Conservation (phyloP, 2,329 filamentous ascomycete species). For the Ophiostoma himal-ulmi region DNA sequence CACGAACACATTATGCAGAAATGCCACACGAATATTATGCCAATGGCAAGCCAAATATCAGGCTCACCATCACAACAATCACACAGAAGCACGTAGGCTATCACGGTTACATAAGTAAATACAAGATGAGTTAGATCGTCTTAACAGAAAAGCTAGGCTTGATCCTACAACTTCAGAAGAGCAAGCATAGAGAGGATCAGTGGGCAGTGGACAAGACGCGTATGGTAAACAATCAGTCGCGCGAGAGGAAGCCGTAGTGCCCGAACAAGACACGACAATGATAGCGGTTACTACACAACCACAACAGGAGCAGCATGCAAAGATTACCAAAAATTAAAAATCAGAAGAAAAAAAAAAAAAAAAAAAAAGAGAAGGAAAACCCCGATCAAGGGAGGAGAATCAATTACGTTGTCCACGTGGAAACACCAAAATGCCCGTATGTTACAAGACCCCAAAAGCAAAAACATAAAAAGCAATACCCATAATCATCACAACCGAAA, state of each 20-base stretch:
- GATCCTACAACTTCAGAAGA: too few relatives aligned
- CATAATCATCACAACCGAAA: constrained; percentile 31
- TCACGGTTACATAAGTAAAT: too few relatives aligned
- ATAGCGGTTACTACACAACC: background rate
- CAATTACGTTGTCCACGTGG: constrained; percentile 29
- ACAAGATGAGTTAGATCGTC: too few relatives aligned
- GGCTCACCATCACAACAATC: too few relatives aligned
- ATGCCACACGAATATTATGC: too few relatives aligned
- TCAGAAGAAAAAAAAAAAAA: background rate
- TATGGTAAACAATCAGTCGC: background rate
- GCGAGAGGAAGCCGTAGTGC: background rate
- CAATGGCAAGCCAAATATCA: too few relatives aligned
- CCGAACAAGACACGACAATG: background rate
- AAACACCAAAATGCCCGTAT: constrained; percentile 30
- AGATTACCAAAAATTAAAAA: background rate
- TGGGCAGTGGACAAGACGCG: background rate
- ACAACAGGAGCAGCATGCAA: background rate
- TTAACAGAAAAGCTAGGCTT: too few relatives aligned
- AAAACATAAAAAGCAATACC: constrained; percentile 27
- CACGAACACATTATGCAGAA: too few relatives aligned
- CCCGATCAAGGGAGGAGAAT: constrained; percentile 17
- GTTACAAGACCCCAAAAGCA: constrained; percentile 27
- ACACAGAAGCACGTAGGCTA: too few relatives aligned
- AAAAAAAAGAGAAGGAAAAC: background rate
- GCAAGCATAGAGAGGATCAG: too few relatives aligned